A percentile compares a stretch with the other conserved stretches of the same genome.
Evolutionary conservation across 1,139 yeast genomes (phyloP).

Genomic region (Zhuliangozyma parablackwelliae): DNA sequence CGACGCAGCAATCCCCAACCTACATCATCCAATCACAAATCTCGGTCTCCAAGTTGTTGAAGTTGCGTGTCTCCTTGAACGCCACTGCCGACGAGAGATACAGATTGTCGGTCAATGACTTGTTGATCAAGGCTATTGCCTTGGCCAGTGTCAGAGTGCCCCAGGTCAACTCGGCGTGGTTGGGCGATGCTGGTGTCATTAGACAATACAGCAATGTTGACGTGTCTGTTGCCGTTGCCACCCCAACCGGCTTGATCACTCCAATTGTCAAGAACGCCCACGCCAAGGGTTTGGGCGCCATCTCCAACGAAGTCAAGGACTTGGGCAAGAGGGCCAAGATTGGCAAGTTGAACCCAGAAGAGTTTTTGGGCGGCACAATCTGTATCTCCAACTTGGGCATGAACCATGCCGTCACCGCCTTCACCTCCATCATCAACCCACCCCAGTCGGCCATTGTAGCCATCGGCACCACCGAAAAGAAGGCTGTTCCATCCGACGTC

Average conservation of each 20-base stretch:
- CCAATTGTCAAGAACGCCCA: constrained; percentile 91
- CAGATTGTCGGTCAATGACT: constrained; percentile 90
- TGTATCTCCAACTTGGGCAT: constrained; percentile 98
- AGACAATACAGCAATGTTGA: constrained; percentile 92
- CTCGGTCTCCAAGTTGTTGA: constrained; percentile 84
- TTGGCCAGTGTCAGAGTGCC: constrained; percentile 89
- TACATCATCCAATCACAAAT: constrained; percentile 86
- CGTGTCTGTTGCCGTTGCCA: constrained; percentile 97
- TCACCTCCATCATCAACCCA: constrained; percentile 96
- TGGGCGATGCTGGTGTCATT: constrained; percentile 82
- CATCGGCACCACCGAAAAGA: constrained; percentile 87
- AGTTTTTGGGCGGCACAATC: constrained; percentile 98
- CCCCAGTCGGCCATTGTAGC: constrained; percentile 96
- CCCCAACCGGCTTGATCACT: constrained; percentile 94
- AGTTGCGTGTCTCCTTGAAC: constrained; percentile 87
- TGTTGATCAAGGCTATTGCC: constrained; percentile 90
- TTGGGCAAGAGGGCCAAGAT: constrained; percentile 95
- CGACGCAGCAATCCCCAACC: constrained; percentile 84
- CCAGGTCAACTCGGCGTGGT: constrained; percentile 90
- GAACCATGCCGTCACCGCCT: constrained; percentile 88
- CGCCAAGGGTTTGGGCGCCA: constrained; percentile 75
- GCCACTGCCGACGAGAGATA: constrained; percentile 81
- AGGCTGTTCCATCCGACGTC: constrained; percentile 88
- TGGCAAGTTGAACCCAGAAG: constrained; percentile 89
- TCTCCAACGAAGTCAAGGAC: constrained; percentile 83